phyloP scores from a whole-genome alignment of 1,284 basidiomycete species.

The Trametes versicolor region DNA sequence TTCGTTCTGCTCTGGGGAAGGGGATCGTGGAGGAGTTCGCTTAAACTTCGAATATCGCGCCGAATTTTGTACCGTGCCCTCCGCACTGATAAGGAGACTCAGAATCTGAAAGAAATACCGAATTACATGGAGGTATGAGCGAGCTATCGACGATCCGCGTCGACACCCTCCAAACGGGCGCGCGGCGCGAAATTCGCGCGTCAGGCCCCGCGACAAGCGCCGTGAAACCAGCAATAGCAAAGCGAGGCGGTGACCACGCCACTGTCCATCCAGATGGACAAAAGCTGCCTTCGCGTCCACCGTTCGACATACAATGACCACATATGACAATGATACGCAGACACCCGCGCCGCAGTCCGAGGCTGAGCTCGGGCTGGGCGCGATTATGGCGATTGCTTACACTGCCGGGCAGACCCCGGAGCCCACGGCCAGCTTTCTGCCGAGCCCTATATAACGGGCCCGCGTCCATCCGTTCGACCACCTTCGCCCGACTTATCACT shows the following conservation, averaged over 20 bases:
- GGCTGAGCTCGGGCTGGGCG: conserved; percentile 4
- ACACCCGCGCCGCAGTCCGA: conserved; percentile 21
- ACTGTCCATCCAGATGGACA: background rate
- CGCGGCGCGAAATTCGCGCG: too few species aligned
- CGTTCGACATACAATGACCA: conserved; percentile 17
- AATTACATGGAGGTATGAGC: too few species aligned
- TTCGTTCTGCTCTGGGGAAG: too few species aligned
- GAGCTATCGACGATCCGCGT: too few species aligned
- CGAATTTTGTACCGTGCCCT: too few species aligned
- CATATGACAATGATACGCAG: conserved; percentile 21
- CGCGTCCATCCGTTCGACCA: conserved; percentile 29
- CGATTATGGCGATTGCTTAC: conserved; percentile 24
- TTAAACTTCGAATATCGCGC: too few species aligned
- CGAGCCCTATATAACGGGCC: conserved; percentile 39
- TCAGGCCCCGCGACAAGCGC: too few species aligned
- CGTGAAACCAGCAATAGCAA: too few species aligned
- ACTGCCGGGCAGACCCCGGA: conserved; percentile 26
- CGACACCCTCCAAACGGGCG: too few species aligned
- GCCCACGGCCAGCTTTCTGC: conserved; percentile 30
- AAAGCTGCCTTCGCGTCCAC: conserved; percentile 3
- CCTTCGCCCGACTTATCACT: conserved; percentile 36
- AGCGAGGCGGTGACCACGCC: background rate
- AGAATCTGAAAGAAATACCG: too few species aligned
- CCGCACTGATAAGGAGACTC: too few species aligned
- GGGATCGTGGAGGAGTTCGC: too few species aligned